Base-by-base conservation (phyloP, 441 rosid genomes). In the Euphorbia corollata region DNA sequence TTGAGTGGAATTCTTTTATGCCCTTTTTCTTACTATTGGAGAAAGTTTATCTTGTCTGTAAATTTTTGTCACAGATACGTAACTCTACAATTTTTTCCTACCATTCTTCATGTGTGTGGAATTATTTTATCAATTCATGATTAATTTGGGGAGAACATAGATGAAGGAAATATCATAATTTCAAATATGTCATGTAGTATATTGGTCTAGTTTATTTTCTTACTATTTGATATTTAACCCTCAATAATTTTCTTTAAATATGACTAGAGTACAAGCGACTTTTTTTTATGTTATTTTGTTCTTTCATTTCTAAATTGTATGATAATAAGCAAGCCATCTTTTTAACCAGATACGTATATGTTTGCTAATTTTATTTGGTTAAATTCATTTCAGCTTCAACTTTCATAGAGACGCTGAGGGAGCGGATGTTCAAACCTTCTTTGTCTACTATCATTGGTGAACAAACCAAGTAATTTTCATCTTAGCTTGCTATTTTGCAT, bases 381-480 rank as follows among this genome's bases (percentile, higher is more conserved):
- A 56, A 7, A 8, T 11, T 45, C 66, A 23, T 82, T 76, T 69
- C 83, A 86, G 95, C 87, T 38, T 68, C 77, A 74, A 84, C 93
- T 47, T 91, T 91, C 75, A 86, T 94, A 13, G 98, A 94, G 68
- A 94, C 97, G 12, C 73, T 94, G 81, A 86, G 92, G 75, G 99
- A 94, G 67, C 82, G 87, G 57, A 87, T 91, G 96, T 89, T 94
- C 77, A 94, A 91, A 80, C 99, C 99, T 6, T 78, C 96, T 15
- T 80, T 94, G 79, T 89, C 97, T 20, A 87, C 94, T 34, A 86
- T 94, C 59, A 81, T 91, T 68, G 78, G 85, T 5, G 99, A 91
- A 71, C 84, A 70, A 71, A 74, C 90, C 4, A 89, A 86, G 92
- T 86, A 79, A 54, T 36, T 67, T 22, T 19, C 19, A 48, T n/a